Evolutionary conservation across 805 yeast species (phyloP).

Genomic region (Wickerhamiella dianesei): DNA sequence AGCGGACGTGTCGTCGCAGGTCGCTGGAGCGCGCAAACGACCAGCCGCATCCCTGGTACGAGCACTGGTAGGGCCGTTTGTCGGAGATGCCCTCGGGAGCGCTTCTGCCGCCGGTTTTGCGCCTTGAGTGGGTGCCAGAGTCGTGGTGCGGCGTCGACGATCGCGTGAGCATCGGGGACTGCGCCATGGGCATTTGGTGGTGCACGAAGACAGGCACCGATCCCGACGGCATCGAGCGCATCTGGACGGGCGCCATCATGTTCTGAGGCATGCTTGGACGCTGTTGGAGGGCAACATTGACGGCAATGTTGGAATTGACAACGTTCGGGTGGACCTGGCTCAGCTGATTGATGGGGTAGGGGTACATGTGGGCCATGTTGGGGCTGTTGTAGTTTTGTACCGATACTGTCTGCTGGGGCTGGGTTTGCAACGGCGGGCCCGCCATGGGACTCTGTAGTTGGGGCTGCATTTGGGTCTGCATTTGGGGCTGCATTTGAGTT

Average conservation of each 20-base stretch:
- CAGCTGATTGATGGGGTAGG: background rate
- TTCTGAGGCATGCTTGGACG: background rate
- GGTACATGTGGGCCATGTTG: background rate
- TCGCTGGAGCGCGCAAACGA: constrained; percentile 58
- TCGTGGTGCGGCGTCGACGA: background rate
- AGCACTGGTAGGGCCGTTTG: constrained; percentile 21
- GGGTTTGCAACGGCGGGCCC: too few species aligned
- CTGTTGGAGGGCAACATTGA: background rate
- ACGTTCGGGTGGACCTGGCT: background rate
- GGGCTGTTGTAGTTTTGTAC: background rate
- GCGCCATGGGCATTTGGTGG: background rate
- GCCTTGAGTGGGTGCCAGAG: background rate
- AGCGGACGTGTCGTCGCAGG: constrained; percentile 50
- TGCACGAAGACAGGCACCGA: background rate
- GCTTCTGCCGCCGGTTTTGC: background rate
- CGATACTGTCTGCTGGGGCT: too few species aligned
- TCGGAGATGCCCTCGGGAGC: background rate
- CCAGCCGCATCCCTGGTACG: constrained; percentile 43
- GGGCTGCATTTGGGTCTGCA: background rate
- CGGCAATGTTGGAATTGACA: background rate
- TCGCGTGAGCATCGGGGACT: background rate
- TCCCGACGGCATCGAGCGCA: background rate
- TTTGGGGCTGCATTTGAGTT: background rate
- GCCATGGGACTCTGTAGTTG: too few species aligned
- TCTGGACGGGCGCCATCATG: background rate